Evolutionary conservation across 2,329 filamentous ascomycete genomes (phyloP).

Genomic region (Ophiostoma populinum): DNA sequence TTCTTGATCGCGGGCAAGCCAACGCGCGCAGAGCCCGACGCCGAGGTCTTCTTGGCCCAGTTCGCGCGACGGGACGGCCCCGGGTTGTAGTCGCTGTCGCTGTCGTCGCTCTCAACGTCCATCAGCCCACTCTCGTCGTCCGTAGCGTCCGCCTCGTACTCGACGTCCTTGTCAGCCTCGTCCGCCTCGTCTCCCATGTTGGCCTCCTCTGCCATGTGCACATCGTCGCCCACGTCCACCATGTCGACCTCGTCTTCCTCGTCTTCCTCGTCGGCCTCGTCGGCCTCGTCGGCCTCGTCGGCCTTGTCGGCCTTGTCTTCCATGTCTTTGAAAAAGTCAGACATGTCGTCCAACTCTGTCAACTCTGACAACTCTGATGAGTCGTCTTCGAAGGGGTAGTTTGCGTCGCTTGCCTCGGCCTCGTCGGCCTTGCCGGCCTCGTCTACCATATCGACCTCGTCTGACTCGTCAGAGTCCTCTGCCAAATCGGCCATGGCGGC

Average conservation of each 20-base stretch:
- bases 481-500: too few species aligned
- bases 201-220: background rate
- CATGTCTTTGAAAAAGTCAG: background rate
- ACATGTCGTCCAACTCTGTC: background rate
- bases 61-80: constrained; percentile 10
- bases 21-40: background rate
- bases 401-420: too few species aligned
- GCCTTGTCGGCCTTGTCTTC: background rate
- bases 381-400: too few species aligned
- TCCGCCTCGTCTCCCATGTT: constrained; percentile 2
- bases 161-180: constrained; percentile 16
- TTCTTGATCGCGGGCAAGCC: too few species aligned
- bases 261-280: background rate
- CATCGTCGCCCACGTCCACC: background rate
- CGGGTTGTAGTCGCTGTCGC: constrained; percentile 5
- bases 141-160: too few species aligned
- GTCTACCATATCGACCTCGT: too few species aligned
- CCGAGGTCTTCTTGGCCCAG: constrained; percentile 10
- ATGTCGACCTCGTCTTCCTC: background rate
- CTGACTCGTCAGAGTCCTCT: too few species aligned
- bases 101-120: background rate
- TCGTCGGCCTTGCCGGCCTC: too few species aligned
- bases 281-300: background rate
- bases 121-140: background rate
- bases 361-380: too few species aligned